A percentile compares a stretch with the other conserved stretches of the same genome.
phyloP scores from a whole-genome alignment of 2,329 filamentous ascomycete species.

The Diplodia corticola region DNA sequence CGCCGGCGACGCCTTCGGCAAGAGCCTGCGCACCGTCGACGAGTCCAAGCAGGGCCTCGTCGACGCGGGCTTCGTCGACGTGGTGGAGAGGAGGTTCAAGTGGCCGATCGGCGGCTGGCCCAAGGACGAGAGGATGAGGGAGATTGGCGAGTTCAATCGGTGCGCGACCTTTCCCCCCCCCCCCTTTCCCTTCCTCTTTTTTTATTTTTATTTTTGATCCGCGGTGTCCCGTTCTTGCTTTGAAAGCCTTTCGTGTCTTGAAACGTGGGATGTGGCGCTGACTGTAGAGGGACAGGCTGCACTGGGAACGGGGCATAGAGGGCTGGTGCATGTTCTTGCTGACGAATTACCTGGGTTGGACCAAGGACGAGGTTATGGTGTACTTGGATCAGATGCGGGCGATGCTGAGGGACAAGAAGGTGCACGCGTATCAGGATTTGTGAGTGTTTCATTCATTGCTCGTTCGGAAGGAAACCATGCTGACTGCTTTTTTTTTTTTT shows the following conservation, averaged over 20 bases:
- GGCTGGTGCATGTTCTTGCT: slow-evolving; percentile 18
- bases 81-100: slow-evolving; percentile 46
- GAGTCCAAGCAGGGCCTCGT: slow-evolving; percentile 44
- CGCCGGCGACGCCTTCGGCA: slow-evolving; percentile 37
- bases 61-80: slow-evolving; percentile 56
- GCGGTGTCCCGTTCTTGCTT: background rate
- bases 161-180: background rate
- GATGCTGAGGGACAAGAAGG: background rate
- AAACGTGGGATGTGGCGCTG: background rate
- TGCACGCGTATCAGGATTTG: slow-evolving; percentile 16
- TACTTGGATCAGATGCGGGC: background rate
- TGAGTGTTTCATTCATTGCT: background rate
- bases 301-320: slow-evolving; percentile 30
- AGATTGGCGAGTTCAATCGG: slow-evolving; percentile 44
- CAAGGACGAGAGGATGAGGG: slow-evolving; percentile 49
- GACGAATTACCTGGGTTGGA: slow-evolving; percentile 5
- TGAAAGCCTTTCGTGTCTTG: background rate
- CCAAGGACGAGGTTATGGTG: background rate
- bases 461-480: background rate
- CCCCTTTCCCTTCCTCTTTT: too few species aligned
- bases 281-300: background rate
- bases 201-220: background rate
- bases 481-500: too few species aligned
- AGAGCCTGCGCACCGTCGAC: slow-evolving; percentile 38
- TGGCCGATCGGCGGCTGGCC: slow-evolving; percentile 36